Base-by-base conservation (phyloP, 129 eudicot species). In the Sambucus nigra region DNA sequence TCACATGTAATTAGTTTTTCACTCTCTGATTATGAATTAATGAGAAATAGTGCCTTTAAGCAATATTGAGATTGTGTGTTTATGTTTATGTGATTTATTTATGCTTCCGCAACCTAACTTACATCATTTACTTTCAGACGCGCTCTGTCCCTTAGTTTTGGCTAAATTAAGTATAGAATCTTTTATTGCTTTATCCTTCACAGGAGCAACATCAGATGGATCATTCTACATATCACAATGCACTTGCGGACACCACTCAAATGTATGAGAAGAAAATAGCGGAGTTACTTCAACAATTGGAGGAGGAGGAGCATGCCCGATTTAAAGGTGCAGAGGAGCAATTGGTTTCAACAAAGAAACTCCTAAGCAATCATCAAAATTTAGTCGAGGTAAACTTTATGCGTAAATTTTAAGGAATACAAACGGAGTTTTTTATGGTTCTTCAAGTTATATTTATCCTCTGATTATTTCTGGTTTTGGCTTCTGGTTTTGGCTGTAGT, bases 191-290 rank as follows among this genome's bases (percentile, higher is more conserved):
- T 9, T 63, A 32, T 38, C 49, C 33, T 47, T 39, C 38, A 19
- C 45, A 42, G 62, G 68, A 80, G 87, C 65, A 77, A 73, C 44
- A 69, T 61, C 80, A 78, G 77, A 54, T 54, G 42, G 97, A 81
- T 55, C 53, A 64, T 53, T 68, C 82, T 41, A 65, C 69, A 53
- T 76, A 80, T 72, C 92, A 78, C 54, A 71, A 78, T 63, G 82
- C 75, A 67, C 92, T 80, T 59, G 85, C 80, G 21, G 85, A 84
- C 35, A 80, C 82, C 74, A 70, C 82, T 46, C 88, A 78, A 67
- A 88, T 76, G 84, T 78, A 80, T 59, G 97, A 88, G 73, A 63
- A 73, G 59, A 81, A 67, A 61, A 66, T 84, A 42, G 61, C 60
- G 5, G 65, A 74, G 55, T 55, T 89, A 69, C 57, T 58, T 44